Percentiles rank a stretch among this genome's conserved stretches.
Evolutionary conservation across 495 filamentous ascomycete genomes (phyloP).

Genomic region (Talaromyces proteolyticus): DNA sequence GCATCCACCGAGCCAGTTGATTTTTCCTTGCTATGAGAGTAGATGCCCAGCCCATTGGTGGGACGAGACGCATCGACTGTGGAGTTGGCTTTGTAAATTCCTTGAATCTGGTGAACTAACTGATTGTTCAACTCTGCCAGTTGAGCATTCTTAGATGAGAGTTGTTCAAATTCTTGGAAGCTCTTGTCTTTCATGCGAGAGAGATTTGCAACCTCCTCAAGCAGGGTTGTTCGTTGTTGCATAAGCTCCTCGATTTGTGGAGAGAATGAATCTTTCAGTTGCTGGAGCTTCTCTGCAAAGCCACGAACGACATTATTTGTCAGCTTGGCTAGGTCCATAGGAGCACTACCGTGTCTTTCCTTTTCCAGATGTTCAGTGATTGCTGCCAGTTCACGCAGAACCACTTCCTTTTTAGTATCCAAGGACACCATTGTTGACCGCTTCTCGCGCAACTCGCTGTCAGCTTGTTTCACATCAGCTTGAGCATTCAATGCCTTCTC

Average conservation of each 20-base stretch:
- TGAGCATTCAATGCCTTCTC: conserved; percentile 65
- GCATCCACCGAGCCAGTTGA: conserved; percentile 62
- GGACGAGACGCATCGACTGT: conserved; percentile 47
- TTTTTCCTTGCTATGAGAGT: conserved; percentile 65
- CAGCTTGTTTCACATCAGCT: conserved; percentile 76
- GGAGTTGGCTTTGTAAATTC: conserved; percentile 76
- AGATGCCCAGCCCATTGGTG: conserved; percentile 80
- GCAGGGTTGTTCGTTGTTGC: conserved; percentile 70
- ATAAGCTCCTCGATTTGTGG: conserved; percentile 79
- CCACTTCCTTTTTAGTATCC: conserved; percentile 91
- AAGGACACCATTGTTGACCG: conserved; percentile 93
- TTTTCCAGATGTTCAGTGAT: conserved; percentile 71
- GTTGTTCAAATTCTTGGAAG: conserved; percentile 89
- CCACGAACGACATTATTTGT: conserved; percentile 82
- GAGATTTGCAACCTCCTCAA: conserved; percentile 75
- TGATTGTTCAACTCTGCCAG: conserved; percentile 92
- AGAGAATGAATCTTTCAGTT: conserved; percentile 73
- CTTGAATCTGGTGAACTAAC: conserved; percentile 89
- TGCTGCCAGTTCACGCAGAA: conserved; percentile 84
- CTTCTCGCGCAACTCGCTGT: conserved; percentile 86
- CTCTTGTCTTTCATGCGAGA: conserved; percentile 82
- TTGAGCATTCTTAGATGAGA: conserved; percentile 89
- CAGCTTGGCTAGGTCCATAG: conserved; percentile 67
- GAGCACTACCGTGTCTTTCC: conserved; percentile 62
- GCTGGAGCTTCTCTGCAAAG: conserved; percentile 80